Conservation (phyloP, 2,329 filamentous ascomycete genomes). For the Fusarium solani-melongenae region DNA sequence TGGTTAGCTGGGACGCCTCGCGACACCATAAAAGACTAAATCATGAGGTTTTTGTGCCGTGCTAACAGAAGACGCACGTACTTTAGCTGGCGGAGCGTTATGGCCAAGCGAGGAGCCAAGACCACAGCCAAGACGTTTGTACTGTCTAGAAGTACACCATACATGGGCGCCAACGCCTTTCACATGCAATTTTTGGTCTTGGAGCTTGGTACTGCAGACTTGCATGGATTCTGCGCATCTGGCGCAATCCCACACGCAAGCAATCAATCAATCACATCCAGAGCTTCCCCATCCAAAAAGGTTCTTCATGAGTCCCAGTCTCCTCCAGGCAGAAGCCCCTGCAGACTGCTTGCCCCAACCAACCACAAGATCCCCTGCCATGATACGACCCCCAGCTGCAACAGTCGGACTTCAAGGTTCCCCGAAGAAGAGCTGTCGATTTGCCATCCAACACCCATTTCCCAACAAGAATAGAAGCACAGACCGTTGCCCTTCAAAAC, state of each 20-base stretch:
- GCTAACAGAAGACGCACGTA: constrained; percentile 16
- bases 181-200: background rate
- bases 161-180: background rate
- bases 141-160: background rate
- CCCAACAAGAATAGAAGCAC: constrained; percentile 16
- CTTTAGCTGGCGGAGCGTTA: constrained; percentile 25
- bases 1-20: constrained; percentile 14
- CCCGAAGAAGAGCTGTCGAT: background rate
- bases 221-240: background rate
- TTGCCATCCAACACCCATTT: constrained; percentile 14
- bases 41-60: constrained; percentile 6
- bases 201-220: background rate
- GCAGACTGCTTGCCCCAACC: constrained; percentile 13
- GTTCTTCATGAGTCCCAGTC: background rate
- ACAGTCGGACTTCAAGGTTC: background rate
- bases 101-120: background rate
- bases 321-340: background rate
- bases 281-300: constrained; percentile 4
- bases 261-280: background rate
- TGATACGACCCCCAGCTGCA: constrained; percentile 7
- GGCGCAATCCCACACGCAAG: background rate
- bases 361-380: constrained; percentile 21
- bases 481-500: background rate
- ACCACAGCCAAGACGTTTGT: background rate
- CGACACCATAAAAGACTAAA: constrained; percentile 15